Conservation (phyloP, 345 rosid genomes). For the Camelina laxa region DNA sequence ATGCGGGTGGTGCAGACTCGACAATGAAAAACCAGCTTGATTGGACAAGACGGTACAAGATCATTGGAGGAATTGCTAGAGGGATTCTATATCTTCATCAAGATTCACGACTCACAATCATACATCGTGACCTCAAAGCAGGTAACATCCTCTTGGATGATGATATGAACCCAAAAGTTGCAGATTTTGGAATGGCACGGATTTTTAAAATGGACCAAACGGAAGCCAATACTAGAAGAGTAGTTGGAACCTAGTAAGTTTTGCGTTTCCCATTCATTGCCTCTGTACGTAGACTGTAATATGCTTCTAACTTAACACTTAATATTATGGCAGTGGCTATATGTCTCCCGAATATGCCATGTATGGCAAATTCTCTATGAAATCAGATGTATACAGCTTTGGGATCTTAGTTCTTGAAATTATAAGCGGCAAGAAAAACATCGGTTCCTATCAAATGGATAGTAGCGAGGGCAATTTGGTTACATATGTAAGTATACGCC, state of each 20-base stretch:
- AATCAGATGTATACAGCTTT: conserved; percentile 44
- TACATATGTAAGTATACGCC: conserved; percentile 32
- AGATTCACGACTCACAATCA: conserved; percentile 52
- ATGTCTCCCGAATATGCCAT: conserved; percentile 45
- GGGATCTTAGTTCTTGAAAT: conserved; percentile 38
- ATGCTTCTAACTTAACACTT: not conserved
- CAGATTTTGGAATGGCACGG: conserved; percentile 54
- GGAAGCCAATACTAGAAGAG: conserved; percentile 46
- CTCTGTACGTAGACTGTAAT: not conserved
- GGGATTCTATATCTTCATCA: conserved; percentile 49
- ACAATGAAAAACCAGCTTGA: conserved; percentile 24
- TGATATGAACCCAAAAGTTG: conserved; percentile 51
- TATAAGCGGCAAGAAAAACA: conserved; percentile 31
- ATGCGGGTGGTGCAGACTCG: conserved; percentile 30
- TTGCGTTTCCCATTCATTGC: not conserved
- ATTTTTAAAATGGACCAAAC: conserved; percentile 45
- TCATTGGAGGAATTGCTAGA: conserved; percentile 53
- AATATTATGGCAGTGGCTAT: conserved; percentile 35
- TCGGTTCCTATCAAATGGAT: conserved; percentile 13
- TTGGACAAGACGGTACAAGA: conserved; percentile 44
- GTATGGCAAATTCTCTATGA: conserved; percentile 42
- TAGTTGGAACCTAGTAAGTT: conserved; percentile 58
- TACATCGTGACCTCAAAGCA: conserved; percentile 51
- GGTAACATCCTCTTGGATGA: conserved; percentile 52
- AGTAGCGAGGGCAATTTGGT: conserved; percentile 12